Evolutionary conservation across 371 early-diverging fungal species (phyloP).

Genomic region (Furculomyces boomerangus): DNA sequence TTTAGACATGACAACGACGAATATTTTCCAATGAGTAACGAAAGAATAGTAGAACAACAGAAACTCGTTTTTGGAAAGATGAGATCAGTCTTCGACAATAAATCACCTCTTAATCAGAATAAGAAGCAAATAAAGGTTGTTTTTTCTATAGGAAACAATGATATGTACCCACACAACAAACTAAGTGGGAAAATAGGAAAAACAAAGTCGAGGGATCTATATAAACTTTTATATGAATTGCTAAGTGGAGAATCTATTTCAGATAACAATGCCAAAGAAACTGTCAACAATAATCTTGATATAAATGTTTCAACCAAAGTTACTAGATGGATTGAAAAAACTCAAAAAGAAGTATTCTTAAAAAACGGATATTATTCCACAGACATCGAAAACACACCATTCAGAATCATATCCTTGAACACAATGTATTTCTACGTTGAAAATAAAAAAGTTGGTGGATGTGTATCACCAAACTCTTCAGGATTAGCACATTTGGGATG

Average conservation of each 20-base stretch:
- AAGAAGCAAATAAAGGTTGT: constrained; percentile 1
- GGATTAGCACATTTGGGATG: constrained; percentile 49
- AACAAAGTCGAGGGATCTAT: constrained; percentile 32
- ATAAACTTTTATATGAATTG: constrained; percentile 28
- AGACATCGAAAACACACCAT: constrained; percentile 23
- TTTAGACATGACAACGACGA: no score
- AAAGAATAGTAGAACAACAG: no score
- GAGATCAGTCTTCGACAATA: no score
- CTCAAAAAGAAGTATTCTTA: constrained; percentile 34
- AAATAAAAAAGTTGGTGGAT: constrained; percentile 48
- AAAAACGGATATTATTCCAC: constrained; percentile 48
- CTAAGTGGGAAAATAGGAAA: no score
- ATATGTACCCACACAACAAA: constrained; percentile 54
- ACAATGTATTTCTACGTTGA: constrained; percentile 48
- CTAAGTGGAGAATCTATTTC: not conserved
- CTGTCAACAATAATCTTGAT: constrained; percentile 6
- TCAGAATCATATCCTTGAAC: constrained; percentile 40
- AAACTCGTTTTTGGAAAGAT: no score
- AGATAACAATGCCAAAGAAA: not conserved
- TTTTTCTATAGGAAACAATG: constrained; percentile 56
- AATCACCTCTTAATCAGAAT: no score
- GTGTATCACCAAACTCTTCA: constrained; percentile 29
- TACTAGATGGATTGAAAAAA: constrained; percentile 31
- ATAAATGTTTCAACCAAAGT: constrained; percentile 7
- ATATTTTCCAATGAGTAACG: no score